Base-by-base conservation (phyloP, 2,329 filamentous ascomycete genomes). In the Aspergillus nomiae region DNA sequence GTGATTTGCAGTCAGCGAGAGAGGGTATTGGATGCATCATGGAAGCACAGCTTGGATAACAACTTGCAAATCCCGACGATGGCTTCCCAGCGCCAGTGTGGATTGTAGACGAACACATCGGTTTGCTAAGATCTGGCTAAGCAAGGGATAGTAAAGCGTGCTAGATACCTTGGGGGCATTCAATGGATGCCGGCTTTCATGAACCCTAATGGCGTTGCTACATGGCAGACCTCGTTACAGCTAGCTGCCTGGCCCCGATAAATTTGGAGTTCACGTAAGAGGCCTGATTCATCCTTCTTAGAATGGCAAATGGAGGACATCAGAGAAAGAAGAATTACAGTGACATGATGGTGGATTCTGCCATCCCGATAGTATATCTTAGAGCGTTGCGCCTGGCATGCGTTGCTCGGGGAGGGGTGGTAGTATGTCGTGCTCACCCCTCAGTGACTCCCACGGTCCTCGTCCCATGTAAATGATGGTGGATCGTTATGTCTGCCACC, bases 381-480 rank as follows among this genome's bases (percentile, higher is more conserved):
- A 14, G 46, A 28, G 46, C 1, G 46, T 48, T 48, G 45, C 12
- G 21, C 10, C n/a, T 24, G 28, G 16, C 26, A 21, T 51, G 16
- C 6, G 28, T 19, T 50, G 46, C 4, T 26, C 16, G 16, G 46
- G 6, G 48, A 32, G 48, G 28, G 45, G 45, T 26, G 45, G 11
- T 1, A 16, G 21, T 28, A 9, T 53, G 26, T 53, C n/a, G 48
- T 28, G 48, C 24, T 51, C 24, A 51, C 56, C 32, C 57, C 43
- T 58, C 43, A 11, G 32, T 51, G 46, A 34, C 57, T 59, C 45
- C 45, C 57, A 59, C 57, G 57, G 57, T 59, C 57, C 57, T 41
- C 57, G 9, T 41, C 32, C 48, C 46, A 28, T n/a, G 21, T 28
- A 28, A 28, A 28, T 28, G 26, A 5, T 28, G 28, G 16, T 3